Conservation (phyloP, 805 yeast genomes). For the Naumovozyma baii region DNA sequence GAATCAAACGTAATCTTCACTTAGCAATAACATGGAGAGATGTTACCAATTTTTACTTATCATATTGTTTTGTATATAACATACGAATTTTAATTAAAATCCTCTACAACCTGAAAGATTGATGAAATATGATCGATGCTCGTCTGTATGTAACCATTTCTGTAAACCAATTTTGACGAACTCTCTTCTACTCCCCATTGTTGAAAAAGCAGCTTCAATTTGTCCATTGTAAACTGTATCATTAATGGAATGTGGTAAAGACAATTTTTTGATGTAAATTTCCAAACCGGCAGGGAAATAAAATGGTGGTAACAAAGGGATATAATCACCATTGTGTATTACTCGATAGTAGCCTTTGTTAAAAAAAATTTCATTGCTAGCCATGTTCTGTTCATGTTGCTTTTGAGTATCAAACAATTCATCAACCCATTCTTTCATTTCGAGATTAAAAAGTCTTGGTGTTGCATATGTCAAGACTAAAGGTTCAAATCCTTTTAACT, state of each 20-base stretch:
- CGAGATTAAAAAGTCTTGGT: slow-evolving; percentile 53
- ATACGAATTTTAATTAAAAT: slow-evolving; percentile 10
- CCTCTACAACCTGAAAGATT: slow-evolving; percentile 28
- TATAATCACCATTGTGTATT: slow-evolving; percentile 46
- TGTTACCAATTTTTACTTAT: too few species aligned
- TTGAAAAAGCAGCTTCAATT: slow-evolving; percentile 1
- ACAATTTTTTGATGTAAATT: slow-evolving; percentile 34
- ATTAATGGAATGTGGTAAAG: slow-evolving; percentile 24
- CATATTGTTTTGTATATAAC: too few species aligned
- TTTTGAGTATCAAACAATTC: slow-evolving; percentile 34
- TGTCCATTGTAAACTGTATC: slow-evolving; percentile 24
- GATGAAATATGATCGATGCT: slow-evolving; percentile 33
- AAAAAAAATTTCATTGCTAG: slow-evolving; percentile 20
- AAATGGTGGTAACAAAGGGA: slow-evolving; percentile 52
- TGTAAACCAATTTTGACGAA: slow-evolving; percentile 5
- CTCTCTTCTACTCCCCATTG: background rate
- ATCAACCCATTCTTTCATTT: slow-evolving; percentile 45
- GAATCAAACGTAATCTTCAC: too few species aligned
- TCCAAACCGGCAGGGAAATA: slow-evolving; percentile 45
- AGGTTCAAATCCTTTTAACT: slow-evolving; percentile 44
- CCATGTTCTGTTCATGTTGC: slow-evolving; percentile 20
- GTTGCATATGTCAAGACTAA: slow-evolving; percentile 51
- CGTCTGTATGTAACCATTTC: slow-evolving; percentile 26
- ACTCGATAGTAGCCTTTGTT: slow-evolving; percentile 43
- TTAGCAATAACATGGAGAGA: too few species aligned